A percentile compares a stretch with the other conserved stretches of the same genome.
These are phyloP conservation scores for Crucihimalaya himalaica DNA, from an alignment of 345 rosid species.

Conservation along the genomic window DNA sequence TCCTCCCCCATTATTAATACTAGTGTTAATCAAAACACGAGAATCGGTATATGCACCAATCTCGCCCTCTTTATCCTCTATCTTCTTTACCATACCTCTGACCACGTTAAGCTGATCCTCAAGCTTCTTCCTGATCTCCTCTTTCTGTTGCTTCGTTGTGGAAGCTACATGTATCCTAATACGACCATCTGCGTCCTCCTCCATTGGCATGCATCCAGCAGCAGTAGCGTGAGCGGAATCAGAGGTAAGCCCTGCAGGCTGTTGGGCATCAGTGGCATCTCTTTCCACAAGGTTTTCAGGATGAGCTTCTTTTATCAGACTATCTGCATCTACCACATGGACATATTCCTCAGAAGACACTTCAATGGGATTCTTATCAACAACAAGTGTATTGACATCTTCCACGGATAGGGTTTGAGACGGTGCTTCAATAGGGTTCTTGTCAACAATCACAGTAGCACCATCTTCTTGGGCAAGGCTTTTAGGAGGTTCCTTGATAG, in stretches of 20 bases:
- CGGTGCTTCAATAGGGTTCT: conserved; percentile 38
- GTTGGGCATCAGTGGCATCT: conserved; percentile 41
- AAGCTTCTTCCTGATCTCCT: conserved; percentile 70
- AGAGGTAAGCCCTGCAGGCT: conserved; percentile 36
- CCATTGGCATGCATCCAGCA: conserved; percentile 49
- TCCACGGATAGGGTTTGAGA: conserved; percentile 41
- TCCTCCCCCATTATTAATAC: conserved; percentile 54
- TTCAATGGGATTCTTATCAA: conserved; percentile 41
- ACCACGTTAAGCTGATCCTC: conserved; percentile 72
- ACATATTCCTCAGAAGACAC: conserved; percentile 38
- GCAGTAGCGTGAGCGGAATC: conserved; percentile 37
- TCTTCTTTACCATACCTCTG: conserved; percentile 74
- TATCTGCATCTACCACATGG: conserved; percentile 34
- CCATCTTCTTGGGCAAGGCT: conserved; percentile 41
- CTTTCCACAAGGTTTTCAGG: conserved; percentile 42
- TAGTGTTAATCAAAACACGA: conserved; percentile 41
- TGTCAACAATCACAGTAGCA: conserved; percentile 32
- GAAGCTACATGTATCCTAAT: conserved; percentile 61
- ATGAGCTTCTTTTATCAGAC: conserved; percentile 26
- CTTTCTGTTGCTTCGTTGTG: conserved; percentile 60
- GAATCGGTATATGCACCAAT: conserved; percentile 49
- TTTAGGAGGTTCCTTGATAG: conserved; percentile 39
- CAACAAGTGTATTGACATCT: conserved; percentile 40
- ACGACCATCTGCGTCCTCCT: conserved; percentile 46
- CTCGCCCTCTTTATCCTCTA: conserved; percentile 73